Conservation (phyloP, 306 rosid genomes). For the Casuarina cunninghamiana region DNA sequence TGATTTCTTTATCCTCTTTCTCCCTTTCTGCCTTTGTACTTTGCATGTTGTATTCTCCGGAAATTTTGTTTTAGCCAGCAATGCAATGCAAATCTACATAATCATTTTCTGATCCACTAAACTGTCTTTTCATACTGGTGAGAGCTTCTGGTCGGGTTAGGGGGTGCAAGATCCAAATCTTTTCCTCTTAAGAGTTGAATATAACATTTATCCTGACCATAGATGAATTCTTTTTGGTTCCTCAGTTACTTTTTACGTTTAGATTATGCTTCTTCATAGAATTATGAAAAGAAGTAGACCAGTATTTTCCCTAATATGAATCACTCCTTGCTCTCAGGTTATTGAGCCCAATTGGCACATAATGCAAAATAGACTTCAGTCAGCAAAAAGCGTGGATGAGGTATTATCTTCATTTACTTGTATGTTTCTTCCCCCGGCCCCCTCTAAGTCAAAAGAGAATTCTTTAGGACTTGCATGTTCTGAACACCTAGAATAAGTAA, state of each 20-base stretch:
- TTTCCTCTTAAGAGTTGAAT: background rate
- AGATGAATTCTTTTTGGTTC: background rate
- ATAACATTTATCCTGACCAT: background rate
- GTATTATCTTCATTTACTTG: constrained; percentile 28
- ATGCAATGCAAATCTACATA: background rate
- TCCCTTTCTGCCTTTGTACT: background rate
- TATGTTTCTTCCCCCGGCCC: background rate
- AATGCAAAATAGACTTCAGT: constrained; percentile 82
- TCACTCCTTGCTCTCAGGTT: constrained; percentile 54
- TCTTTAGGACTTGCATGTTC: background rate
- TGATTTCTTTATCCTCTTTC: too few species aligned
- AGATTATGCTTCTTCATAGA: background rate
- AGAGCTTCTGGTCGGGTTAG: background rate
- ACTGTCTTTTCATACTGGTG: constrained; percentile 6
- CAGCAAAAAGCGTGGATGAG: constrained; percentile 95
- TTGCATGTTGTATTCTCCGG: background rate
- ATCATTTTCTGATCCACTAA: background rate
- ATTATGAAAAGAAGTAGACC: background rate
- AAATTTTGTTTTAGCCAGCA: background rate
- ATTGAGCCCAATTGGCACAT: constrained; percentile 96
- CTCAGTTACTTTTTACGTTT: background rate
- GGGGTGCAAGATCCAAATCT: background rate
- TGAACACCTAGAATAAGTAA: background rate
- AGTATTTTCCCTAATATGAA: constrained; percentile 13
- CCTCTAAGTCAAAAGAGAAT: background rate